Conservation (phyloP, 768 basidiomycete species). For the Kwoniella europaea region DNA sequence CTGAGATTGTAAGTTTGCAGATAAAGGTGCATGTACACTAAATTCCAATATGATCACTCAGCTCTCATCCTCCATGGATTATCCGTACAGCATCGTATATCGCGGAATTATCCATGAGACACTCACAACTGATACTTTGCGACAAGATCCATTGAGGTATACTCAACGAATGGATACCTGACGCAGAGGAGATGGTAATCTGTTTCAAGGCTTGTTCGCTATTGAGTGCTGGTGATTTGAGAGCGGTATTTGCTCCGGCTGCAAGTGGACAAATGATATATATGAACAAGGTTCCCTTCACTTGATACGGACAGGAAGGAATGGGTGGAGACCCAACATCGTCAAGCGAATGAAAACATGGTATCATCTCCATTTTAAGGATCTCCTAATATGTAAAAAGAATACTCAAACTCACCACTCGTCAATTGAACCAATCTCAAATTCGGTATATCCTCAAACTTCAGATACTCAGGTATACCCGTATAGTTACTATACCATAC, state of each 20-base stretch:
- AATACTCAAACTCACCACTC: conserved; percentile 28
- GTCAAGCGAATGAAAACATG: too few relatives aligned
- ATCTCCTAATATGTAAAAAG: too few relatives aligned
- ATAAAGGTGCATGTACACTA: conserved; percentile 22
- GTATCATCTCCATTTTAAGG: too few relatives aligned
- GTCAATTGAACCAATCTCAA: conserved; percentile 44
- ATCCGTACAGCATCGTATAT: too few relatives aligned
- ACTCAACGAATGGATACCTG: conserved; percentile 52
- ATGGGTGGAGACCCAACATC: too few relatives aligned
- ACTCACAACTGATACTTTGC: conserved; percentile 44
- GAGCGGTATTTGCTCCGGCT: conserved; percentile 45
- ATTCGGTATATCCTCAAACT: conserved; percentile 33
- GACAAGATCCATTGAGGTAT: conserved; percentile 54
- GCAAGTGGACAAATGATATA: not conserved
- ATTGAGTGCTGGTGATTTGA: conserved; percentile 32
- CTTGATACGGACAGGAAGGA: too few relatives aligned
- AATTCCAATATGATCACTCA: too few relatives aligned
- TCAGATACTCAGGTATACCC: conserved; percentile 36
- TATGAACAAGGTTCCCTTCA: conserved; percentile 14
- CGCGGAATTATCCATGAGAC: too few relatives aligned
- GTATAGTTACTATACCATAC: conserved; percentile 37
- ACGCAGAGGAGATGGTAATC: conserved; percentile 40
- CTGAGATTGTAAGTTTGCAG: conserved; percentile 19
- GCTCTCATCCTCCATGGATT: too few relatives aligned
- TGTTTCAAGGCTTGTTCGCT: conserved; percentile 30